Percentiles rank a stretch among this genome's conserved stretches.
Evolutionary conservation across 805 yeast genomes (phyloP).

Genomic region (Yamadazyma kitorensis): DNA sequence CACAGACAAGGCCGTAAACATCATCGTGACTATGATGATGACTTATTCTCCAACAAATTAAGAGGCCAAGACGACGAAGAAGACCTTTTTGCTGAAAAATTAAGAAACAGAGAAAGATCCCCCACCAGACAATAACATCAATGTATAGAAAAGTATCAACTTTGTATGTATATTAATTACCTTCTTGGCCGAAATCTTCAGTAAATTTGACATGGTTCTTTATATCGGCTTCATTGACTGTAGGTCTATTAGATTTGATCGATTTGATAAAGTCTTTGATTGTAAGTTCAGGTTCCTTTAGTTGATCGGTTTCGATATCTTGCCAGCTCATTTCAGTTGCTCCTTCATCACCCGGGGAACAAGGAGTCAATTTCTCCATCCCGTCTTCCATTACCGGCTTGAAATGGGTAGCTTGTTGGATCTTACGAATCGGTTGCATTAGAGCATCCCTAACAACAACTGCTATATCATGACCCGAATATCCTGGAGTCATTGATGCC

Average conservation of each 20-base stretch:
- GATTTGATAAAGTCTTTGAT: constrained; percentile 93
- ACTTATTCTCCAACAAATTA: constrained; percentile 32
- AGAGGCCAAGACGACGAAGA: constrained; percentile 24
- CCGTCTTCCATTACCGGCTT: constrained; percentile 50
- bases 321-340: constrained; percentile 93
- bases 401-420: constrained; percentile 95
- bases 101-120: constrained; percentile 22
- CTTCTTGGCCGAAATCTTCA: constrained; percentile 95
- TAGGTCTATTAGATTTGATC: constrained; percentile 86
- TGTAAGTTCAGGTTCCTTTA: constrained; percentile 85
- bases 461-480: constrained; percentile 96
- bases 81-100: constrained; percentile 34
- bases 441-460: constrained; percentile 96
- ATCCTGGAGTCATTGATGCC: constrained; percentile 94
- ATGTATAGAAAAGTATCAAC: no score
- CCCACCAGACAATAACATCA: constrained; percentile 10
- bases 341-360: constrained; percentile 92
- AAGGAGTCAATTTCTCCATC: constrained; percentile 67
- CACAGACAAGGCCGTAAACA: constrained; percentile 9
- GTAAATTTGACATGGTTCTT: constrained; percentile 84
- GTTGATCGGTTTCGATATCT: constrained; percentile 84
- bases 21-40: constrained; percentile 18
- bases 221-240: constrained; percentile 85
- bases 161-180: constrained; percentile 50
- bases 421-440: constrained; percentile 96